Evolutionary conservation across 306 rosid genomes (phyloP).

Genomic region (Erythrophleum fordii): DNA sequence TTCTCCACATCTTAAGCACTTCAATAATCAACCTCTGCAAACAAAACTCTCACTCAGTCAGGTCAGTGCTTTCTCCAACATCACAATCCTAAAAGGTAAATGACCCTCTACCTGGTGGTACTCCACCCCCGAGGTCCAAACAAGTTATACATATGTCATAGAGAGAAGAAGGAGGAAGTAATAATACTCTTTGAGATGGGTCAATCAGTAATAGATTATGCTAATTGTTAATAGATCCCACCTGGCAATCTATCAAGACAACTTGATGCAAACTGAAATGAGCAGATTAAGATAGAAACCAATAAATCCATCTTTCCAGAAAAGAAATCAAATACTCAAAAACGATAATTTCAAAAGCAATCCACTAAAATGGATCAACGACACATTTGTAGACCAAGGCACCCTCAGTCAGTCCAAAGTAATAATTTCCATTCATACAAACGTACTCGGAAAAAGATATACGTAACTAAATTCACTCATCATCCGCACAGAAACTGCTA

Average conservation of each 20-base stretch:
- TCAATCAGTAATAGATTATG: not conserved
- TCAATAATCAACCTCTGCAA: conserved; percentile 51
- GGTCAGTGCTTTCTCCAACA: not conserved
- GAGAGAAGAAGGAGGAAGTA: not conserved
- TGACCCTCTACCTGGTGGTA: conserved; percentile 34
- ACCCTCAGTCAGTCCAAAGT: conserved; percentile 31
- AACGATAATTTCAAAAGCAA: conserved; percentile 26
- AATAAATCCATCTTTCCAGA: conserved; percentile 41
- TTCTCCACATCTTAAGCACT: conserved; percentile 37
- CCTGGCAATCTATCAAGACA: conserved; percentile 22
- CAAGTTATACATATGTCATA: conserved; percentile 1
- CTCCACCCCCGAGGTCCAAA: conserved; percentile 31
- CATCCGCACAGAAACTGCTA: conserved; percentile 19
- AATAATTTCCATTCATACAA: conserved; percentile 24
- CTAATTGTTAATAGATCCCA: conserved; percentile 27
- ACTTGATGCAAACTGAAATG: not conserved
- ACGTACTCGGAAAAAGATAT: conserved; percentile 21
- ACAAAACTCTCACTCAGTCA: not conserved
- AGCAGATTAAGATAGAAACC: too few relatives aligned
- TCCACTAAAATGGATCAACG: conserved; percentile 29
- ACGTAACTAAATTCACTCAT: conserved; percentile 16
- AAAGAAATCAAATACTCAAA: conserved; percentile 41
- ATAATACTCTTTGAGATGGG: not conserved
- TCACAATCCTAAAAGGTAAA: conserved; percentile 22
- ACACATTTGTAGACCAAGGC: conserved; percentile 37